Percentiles rank a stretch among this genome's conserved stretches.
phyloP scores from a whole-genome alignment of 306 rosid species.

The Cucurbita moschata region DNA sequence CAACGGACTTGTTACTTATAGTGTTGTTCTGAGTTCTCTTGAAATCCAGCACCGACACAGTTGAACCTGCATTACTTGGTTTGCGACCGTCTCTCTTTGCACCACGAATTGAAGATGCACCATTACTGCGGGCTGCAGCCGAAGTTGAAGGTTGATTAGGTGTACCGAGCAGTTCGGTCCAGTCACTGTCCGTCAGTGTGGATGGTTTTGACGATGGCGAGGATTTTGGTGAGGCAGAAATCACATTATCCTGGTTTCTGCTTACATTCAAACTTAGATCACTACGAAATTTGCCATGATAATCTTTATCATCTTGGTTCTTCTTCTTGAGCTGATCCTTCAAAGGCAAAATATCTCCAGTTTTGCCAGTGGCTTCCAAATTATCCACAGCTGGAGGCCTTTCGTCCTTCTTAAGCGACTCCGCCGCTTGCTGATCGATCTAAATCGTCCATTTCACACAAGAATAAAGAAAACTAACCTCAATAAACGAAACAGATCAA shows the following conservation, averaged over 20 bases:
- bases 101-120: slow-evolving; percentile 24
- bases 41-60: slow-evolving; percentile 21
- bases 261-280: slow-evolving; percentile 29
- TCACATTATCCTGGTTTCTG: slow-evolving; percentile 18
- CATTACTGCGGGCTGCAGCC: slow-evolving; percentile 24
- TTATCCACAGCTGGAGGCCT: slow-evolving; percentile 27
- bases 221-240: slow-evolving; percentile 25
- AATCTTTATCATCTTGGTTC: slow-evolving; percentile 27
- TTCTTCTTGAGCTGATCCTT: slow-evolving; percentile 81
- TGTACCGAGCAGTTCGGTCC: slow-evolving; percentile 77
- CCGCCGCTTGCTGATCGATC: slow-evolving; percentile 99
- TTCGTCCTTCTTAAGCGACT: slow-evolving; percentile 73
- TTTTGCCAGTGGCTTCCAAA: slow-evolving; percentile 29
- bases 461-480: not conserved
- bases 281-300: slow-evolving; percentile 39
- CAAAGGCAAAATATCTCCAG: slow-evolving; percentile 41
- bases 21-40: slow-evolving; percentile 34
- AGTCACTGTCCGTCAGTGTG: slow-evolving; percentile 54
- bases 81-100: slow-evolving; percentile 39
- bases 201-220: slow-evolving; percentile 31
- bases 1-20: slow-evolving; percentile 12
- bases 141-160: slow-evolving; percentile 33
- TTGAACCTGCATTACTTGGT: slow-evolving; percentile 25
- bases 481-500: not conserved
- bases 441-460: slow-evolving; percentile 27